Evolutionary conservation across 2,329 filamentous ascomycete species (phyloP), one percentile per base, ranked within the genome.

Genomic region (Aureobasidium uvarum): DNA sequence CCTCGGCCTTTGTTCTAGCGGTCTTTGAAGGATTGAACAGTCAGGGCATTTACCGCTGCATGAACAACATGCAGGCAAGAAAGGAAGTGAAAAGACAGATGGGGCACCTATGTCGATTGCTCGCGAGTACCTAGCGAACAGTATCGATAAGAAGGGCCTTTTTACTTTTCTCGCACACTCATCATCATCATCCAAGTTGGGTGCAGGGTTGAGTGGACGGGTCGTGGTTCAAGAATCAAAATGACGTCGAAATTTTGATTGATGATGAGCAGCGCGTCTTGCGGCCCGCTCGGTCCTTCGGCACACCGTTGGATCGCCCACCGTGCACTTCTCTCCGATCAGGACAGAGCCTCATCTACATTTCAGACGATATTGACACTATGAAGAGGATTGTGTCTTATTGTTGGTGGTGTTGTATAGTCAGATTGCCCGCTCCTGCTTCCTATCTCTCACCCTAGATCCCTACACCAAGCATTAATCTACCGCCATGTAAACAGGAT

Each of bases 251-350:
- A 23, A n/a, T 36, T 36, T 36, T 36, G 31, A 36, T 60, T 38
- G 58, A 39, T 62, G 58, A 62, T 62, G 58, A 62, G 43, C 58
- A 62, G 43, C 58, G 58, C 58, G 38, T 48, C 58, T 50, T 50
- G 33, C 58, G 58, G 58, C 43, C 58, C 58, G 58, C 45, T 62
- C 58, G 58, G 58, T 3, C 28, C 3, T 39, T 38, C 58, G 43
- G 58, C 58, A 56, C 33, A 50, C 45, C 43, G 45, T 62, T 52
- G 25, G 41, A 48, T 48, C 41, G 56, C n/a, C 41, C 16, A 45
- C 16, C 56, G 41, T 11, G 43, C 56, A 31, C 36, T 58, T 58
- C 43, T 60, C 41, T 60, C 45, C 58, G 45, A 50, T 62, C 33
- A 13, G 2, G 11, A 25, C 13, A 55, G 33, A 55, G 51, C 51